These are phyloP conservation scores for Aegilops tauschii DNA, from an alignment of 176 grass and related monocot species.

Conservation along the genomic window DNA sequence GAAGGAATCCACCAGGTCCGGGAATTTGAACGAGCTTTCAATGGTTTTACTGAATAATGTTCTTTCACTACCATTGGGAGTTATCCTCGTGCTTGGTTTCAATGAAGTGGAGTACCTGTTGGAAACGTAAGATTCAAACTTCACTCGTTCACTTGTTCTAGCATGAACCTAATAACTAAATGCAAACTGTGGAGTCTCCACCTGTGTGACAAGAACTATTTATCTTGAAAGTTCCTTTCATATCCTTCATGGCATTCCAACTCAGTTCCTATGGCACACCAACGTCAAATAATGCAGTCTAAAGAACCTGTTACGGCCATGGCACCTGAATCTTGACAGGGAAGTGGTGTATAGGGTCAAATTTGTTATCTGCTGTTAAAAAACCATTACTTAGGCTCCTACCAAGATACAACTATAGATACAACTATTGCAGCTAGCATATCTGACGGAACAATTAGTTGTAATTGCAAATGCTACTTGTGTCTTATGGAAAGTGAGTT, in stretches of 20 bases:
- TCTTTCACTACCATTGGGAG: slow-evolving; percentile 81
- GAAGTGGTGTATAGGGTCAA: neutral
- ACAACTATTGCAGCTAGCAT: neutral
- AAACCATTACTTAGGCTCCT: neutral
- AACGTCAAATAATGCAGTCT: neutral
- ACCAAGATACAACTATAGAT: neutral
- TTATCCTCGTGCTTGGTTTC: slow-evolving; percentile 79
- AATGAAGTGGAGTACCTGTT: slow-evolving; percentile 81
- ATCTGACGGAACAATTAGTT: neutral
- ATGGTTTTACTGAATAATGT: slow-evolving; percentile 96
- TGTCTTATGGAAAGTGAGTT: slow-evolving; percentile 38
- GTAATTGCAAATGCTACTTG: neutral
- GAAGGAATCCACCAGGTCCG: slow-evolving; percentile 88
- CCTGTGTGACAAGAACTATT: neutral
- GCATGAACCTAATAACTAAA: neutral
- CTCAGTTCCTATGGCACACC: neutral
- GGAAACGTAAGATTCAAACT: slow-evolving; percentile 70
- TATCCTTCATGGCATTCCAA: neutral
- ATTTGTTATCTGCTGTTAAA: neutral
- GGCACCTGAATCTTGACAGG: neutral
- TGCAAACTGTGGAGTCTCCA: neutral
- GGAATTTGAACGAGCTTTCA: slow-evolving; percentile 93
- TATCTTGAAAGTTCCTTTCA: neutral
- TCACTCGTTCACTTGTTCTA: neutral
- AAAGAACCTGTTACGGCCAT: neutral